Evolutionary conservation across 2,329 filamentous ascomycete species (phyloP), one percentile per base, ranked within the genome.

Genomic region (Metarhizium robertsii): DNA sequence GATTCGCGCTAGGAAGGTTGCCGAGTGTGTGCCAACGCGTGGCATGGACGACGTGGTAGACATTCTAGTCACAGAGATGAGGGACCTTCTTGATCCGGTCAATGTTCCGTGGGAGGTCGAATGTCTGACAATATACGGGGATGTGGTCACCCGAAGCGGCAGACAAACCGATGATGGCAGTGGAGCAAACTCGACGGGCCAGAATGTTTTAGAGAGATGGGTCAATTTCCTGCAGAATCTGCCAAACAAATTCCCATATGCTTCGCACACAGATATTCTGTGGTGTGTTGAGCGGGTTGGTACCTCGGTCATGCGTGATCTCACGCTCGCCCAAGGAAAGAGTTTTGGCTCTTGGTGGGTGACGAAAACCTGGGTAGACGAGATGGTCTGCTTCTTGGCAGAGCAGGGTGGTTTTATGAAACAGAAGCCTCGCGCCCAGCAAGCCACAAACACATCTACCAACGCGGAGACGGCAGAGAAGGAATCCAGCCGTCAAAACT

Each of bases 331-430:
- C 45, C 85, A 88, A 60, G 88, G 87, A 18, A 84, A 86, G 66
- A 92, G 87, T 65, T 95, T 92, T 65, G 87, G 88, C n/a, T 86
- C 88, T 6, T 95, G 90, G 90, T 94, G 89, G 89, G 88, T 96
- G 56, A 91, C 91, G 3, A 96, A 96, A 69, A 92, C 92, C 56
- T 97, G 92, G 79, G 82, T 96, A 53, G 92, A 96, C 65, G 92
- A 97, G 73, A 95, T 95, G 89, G 84, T 91, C 52, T 80, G 87
- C 56, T 96, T 95, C 79, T 77, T 96, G 61, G 90, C 90, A 0
- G 90, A 95, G 64, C 86, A 92, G 63, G 92, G 92, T 52, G 92
- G 92, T 0, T 96, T 96, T 66, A 85, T 96, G 75, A 78, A 79
- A 61, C 79, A 79, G 57, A 80, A 74, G 60, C 71, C 71, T 7